A percentile compares a stretch with the other conserved stretches of the same genome.
Conservation (phyloP, 345 rosid genomes). For the Eutrema heterophyllum region DNA sequence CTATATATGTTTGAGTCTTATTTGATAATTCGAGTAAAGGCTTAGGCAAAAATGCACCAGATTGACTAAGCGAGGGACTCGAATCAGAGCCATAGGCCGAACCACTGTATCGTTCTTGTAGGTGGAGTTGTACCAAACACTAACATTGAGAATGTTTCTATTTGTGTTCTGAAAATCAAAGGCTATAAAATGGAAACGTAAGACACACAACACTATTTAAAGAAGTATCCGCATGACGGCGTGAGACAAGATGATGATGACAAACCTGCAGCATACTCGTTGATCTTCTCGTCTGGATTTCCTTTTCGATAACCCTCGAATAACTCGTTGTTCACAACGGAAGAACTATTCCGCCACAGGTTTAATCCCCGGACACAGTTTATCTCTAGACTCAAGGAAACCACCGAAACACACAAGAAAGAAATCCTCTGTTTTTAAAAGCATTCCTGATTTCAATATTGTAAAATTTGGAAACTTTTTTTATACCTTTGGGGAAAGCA, state of each 20-base stretch:
- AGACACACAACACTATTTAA: neutral
- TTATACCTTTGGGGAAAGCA: slow-evolving; percentile 39
- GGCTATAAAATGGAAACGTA: slow-evolving; percentile 38
- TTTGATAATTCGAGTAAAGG: neutral
- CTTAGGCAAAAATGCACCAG: slow-evolving; percentile 43
- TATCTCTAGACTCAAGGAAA: slow-evolving; percentile 38
- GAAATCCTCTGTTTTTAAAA: neutral
- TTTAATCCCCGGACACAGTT: slow-evolving; percentile 52
- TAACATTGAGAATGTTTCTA: slow-evolving; percentile 49
- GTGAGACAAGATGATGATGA: slow-evolving; percentile 11
- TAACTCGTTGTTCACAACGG: slow-evolving; percentile 54
- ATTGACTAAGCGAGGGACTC: slow-evolving; percentile 74
- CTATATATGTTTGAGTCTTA: neutral
- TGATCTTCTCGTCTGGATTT: slow-evolving; percentile 53
- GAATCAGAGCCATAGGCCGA: slow-evolving; percentile 37
- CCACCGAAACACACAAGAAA: slow-evolving; percentile 5
- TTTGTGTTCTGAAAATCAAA: slow-evolving; percentile 84
- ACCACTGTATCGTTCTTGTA: slow-evolving; percentile 39
- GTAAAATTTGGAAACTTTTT: neutral
- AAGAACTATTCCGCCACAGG: slow-evolving; percentile 69
- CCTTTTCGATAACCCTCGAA: slow-evolving; percentile 68
- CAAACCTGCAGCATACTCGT: slow-evolving; percentile 75
- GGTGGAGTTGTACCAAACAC: slow-evolving; percentile 85
- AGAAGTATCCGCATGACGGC: neutral
- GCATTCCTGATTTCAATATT: neutral